Evolutionary conservation across 2,329 filamentous ascomycete species (phyloP).

Genomic region (Exserohilum rostratum): DNA sequence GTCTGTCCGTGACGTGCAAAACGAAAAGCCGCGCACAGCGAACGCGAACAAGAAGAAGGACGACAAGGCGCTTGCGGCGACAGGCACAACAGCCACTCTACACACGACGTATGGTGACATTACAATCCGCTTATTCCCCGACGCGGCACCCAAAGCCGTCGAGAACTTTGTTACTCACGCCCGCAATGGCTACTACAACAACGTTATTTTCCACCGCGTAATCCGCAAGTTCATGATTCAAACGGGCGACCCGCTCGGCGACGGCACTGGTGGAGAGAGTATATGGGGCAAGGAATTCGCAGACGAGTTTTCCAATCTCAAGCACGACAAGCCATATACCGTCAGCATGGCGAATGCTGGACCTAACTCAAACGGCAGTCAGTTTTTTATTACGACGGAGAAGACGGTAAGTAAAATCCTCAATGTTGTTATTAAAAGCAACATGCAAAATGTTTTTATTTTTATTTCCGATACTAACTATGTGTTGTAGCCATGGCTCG

Average conservation of each 20-base stretch:
- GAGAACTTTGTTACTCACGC: conserved; percentile 97
- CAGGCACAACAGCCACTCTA: conserved; percentile 78
- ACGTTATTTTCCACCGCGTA: conserved; percentile 94
- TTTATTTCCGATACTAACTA: no score
- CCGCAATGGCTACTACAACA: conserved; percentile 92
- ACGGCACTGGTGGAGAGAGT: conserved; percentile 87
- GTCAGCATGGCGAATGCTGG: conserved; percentile 98
- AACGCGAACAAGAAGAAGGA: conserved; percentile 55
- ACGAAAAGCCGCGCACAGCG: conserved; percentile 81
- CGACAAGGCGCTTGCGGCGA: conserved; percentile 68
- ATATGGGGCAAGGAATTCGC: conserved; percentile 94
- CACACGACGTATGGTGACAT: conserved; percentile 97
- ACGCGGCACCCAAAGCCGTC: conserved; percentile 89
- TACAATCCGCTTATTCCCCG: conserved; percentile 88
- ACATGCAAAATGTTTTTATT: no score
- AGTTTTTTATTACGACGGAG: conserved; percentile 98
- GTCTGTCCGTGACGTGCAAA: conserved; percentile 81
- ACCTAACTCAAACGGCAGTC: conserved; percentile 90
- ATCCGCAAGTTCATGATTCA: conserved; percentile 99
- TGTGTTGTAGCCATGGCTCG: conserved; percentile 84
- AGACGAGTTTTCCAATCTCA: conserved; percentile 89
- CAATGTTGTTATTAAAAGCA: not conserved
- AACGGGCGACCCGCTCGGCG: conserved; percentile 81
- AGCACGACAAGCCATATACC: conserved; percentile 95
- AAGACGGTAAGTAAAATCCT: conserved; percentile 70